Percentiles rank a stretch among this genome's conserved stretches.
phyloP scores from a whole-genome alignment of 1,284 basidiomycete species.

The Coniophora puteana region DNA sequence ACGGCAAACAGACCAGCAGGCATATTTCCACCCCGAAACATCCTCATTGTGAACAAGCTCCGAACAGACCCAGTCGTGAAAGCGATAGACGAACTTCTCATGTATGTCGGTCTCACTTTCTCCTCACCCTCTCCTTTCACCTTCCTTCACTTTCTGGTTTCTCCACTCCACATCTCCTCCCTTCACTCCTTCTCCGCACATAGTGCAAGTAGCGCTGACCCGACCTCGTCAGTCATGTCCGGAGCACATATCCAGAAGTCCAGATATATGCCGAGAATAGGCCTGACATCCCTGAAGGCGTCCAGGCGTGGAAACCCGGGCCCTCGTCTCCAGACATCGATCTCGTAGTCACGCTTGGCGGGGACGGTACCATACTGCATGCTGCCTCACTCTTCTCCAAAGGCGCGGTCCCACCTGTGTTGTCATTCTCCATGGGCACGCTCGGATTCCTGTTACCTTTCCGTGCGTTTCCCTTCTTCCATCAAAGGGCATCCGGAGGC shows the following conservation, averaged over 20 bases:
- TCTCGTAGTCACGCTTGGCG: conserved; percentile 89
- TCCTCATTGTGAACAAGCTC: conserved; percentile 74
- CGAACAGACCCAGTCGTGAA: conserved; percentile 70
- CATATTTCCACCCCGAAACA: conserved; percentile 39
- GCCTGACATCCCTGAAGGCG: conserved; percentile 61
- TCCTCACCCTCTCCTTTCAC: conserved; percentile 1
- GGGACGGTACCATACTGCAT: conserved; percentile 94
- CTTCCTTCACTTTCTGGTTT: conserved; percentile 4
- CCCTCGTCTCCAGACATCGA: conserved; percentile 47
- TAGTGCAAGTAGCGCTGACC: conserved; percentile 1
- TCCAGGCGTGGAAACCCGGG: conserved; percentile 65
- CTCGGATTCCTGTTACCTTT: conserved; percentile 94
- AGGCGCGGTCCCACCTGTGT: conserved; percentile 88
- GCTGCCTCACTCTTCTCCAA: conserved; percentile 89
- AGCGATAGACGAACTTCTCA: conserved; percentile 67
- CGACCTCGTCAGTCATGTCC: conserved; percentile 50
- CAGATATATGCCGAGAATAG: conserved; percentile 74
- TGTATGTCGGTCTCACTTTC: too few species aligned
- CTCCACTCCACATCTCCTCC: too few species aligned
- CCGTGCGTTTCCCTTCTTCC: conserved; percentile 51
- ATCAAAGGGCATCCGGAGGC: background rate
- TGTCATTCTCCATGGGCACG: conserved; percentile 96
- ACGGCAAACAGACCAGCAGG: too few species aligned
- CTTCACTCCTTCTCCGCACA: too few species aligned
- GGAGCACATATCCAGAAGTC: conserved; percentile 63